A percentile compares a stretch with the other conserved stretches of the same genome.
phyloP scores from a whole-genome alignment of 2,329 filamentous ascomycete species.

The Rhexocercosporidium sp. region DNA sequence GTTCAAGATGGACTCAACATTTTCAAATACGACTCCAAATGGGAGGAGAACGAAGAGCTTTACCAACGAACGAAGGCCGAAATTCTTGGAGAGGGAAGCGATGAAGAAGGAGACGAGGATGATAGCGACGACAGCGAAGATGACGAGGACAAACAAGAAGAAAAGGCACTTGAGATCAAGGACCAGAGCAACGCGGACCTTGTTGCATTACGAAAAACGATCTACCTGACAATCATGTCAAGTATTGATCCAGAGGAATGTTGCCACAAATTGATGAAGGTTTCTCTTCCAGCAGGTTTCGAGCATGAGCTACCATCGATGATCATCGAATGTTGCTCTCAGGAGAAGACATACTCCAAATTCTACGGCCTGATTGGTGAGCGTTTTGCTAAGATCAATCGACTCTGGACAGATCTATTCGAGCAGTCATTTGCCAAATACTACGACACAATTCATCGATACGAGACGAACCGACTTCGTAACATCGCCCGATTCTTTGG shows the following conservation, averaged over 20 bases:
- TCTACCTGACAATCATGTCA: conserved; percentile 97
- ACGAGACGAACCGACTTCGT: conserved; percentile 91
- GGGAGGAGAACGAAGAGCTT: conserved; percentile 87
- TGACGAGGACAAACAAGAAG: conserved; percentile 76
- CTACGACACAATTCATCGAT: conserved; percentile 96
- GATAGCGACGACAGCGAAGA: conserved; percentile 69
- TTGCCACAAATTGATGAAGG: conserved; percentile 95
- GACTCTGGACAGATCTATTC: conserved; percentile 92
- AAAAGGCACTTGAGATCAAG: conserved; percentile 91
- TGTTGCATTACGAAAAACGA: conserved; percentile 89
- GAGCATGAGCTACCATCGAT: conserved; percentile 93
- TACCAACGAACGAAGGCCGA: conserved; percentile 92
- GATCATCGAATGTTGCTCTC: conserved; percentile 95
- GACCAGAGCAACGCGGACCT: conserved; percentile 97
- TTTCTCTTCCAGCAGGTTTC: conserved; percentile 84
- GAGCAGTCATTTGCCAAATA: conserved; percentile 90
- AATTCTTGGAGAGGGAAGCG: conserved; percentile 92
- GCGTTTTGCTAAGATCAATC: conserved; percentile 93
- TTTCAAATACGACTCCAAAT: conserved; percentile 92
- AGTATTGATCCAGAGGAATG: conserved; percentile 96
- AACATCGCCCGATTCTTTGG: conserved; percentile 97
- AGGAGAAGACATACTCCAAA: conserved; percentile 96
- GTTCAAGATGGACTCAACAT: conserved; percentile 89
- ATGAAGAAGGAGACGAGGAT: conserved; percentile 72
- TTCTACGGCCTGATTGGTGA: conserved; percentile 96